A percentile compares a stretch with the other conserved stretches of the same genome.
Evolutionary conservation across 805 yeast genomes (phyloP).

Genomic region (Limtongia smithiae): DNA sequence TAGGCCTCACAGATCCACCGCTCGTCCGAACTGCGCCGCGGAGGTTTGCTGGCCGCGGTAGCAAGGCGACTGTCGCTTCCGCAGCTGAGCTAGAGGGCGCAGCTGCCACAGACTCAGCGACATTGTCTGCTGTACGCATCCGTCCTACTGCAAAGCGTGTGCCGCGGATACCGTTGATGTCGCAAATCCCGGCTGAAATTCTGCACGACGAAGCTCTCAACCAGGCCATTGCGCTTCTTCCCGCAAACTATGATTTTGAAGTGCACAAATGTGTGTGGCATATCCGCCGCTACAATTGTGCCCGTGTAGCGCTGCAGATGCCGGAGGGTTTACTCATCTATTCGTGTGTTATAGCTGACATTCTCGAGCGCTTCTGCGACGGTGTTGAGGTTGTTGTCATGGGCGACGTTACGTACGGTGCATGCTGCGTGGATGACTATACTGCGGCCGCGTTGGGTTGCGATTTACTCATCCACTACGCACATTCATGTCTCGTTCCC

Average conservation of each 20-base stretch:
- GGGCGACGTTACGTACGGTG: conserved; percentile 99
- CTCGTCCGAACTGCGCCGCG: too few species aligned
- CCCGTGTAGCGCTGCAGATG: conserved; percentile 90
- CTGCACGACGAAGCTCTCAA: conserved; percentile 76
- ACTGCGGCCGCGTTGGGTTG: conserved; percentile 92
- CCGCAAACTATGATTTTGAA: conserved; percentile 91
- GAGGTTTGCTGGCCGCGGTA: conserved; percentile 3
- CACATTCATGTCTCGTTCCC: conserved; percentile 95
- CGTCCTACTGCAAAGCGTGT: too few species aligned
- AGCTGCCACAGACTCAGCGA: too few species aligned
- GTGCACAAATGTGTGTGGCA: conserved; percentile 96
- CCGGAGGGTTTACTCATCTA: conserved; percentile 93
- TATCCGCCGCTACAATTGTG: conserved; percentile 67
- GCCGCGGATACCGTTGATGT: conserved; percentile 44
- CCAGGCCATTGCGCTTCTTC: conserved; percentile 74
- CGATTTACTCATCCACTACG: conserved; percentile 93
- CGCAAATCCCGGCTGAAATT: conserved; percentile 87
- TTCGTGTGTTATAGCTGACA: conserved; percentile 85
- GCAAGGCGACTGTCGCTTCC: neutral
- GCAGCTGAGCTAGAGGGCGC: too few species aligned
- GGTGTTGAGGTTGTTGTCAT: conserved; percentile 88
- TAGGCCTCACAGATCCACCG: too few species aligned
- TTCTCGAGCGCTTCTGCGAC: conserved; percentile 83
- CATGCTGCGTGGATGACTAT: conserved; percentile 95
- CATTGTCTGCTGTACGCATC: too few species aligned